phyloP scores from a whole-genome alignment of 2,329 filamentous ascomycete species.

The Colletotrichum agaves region DNA sequence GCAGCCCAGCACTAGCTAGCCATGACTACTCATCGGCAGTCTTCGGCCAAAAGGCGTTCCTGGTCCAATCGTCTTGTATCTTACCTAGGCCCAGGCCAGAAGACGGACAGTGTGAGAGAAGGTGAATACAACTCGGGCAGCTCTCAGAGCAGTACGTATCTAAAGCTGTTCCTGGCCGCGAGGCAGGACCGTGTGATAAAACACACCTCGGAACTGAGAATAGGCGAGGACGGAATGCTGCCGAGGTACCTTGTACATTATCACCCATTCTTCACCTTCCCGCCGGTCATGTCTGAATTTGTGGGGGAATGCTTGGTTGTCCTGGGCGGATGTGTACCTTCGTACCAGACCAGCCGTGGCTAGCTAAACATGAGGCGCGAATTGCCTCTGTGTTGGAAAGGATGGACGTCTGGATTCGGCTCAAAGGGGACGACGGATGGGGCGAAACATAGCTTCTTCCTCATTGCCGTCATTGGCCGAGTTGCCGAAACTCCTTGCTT shows the following conservation, averaged over 20 bases:
- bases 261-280: neutral
- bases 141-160: neutral
- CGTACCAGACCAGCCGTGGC: neutral
- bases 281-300: neutral
- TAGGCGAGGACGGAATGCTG: slow-evolving; percentile 13
- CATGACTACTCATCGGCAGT: slow-evolving; percentile 35
- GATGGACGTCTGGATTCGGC: slow-evolving; percentile 45
- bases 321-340: neutral
- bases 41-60: slow-evolving; percentile 38
- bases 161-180: slow-evolving; percentile 5
- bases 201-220: slow-evolving; percentile 32
- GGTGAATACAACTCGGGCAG: slow-evolving; percentile 3
- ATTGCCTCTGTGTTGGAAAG: slow-evolving; percentile 5
- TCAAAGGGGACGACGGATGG: slow-evolving; percentile 48
- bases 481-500: slow-evolving; percentile 51
- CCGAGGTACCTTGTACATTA: slow-evolving; percentile 26
- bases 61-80: slow-evolving; percentile 37
- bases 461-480: slow-evolving; percentile 57
- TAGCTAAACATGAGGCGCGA: neutral
- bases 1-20: slow-evolving; percentile 29
- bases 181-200: slow-evolving; percentile 29
- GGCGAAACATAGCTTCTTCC: slow-evolving; percentile 32
- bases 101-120: slow-evolving; percentile 30
- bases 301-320: slow-evolving; percentile 24
- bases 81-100: slow-evolving; percentile 32